Percentiles rank a stretch among this genome's conserved stretches.
phyloP scores from a whole-genome alignment of 495 filamentous ascomycete genomes.

The Neurospora sp. region DNA sequence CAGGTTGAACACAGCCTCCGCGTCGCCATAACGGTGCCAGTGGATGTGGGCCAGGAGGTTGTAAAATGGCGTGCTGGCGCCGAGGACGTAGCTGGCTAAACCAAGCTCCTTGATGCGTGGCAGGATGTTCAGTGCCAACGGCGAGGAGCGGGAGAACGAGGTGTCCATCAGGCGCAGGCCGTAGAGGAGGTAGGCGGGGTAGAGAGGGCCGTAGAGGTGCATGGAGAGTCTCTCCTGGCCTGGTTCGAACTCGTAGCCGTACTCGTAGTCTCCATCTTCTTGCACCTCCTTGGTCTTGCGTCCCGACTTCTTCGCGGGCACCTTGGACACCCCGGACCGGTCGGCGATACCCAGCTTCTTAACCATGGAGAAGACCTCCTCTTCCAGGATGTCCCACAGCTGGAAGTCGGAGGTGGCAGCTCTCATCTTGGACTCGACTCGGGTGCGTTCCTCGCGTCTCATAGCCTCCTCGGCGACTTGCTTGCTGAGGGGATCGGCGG shows the following conservation, averaged over 20 bases:
- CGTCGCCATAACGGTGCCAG: constrained; percentile 54
- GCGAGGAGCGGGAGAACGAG: constrained; percentile 48
- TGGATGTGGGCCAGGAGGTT: constrained; percentile 58
- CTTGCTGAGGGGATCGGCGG: constrained; percentile 6
- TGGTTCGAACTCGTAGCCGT: not conserved
- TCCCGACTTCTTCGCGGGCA: not conserved
- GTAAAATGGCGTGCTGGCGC: constrained; percentile 61
- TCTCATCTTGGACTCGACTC: constrained; percentile 40
- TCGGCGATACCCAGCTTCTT: constrained; percentile 25
- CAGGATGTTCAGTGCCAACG: constrained; percentile 51
- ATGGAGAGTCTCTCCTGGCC: constrained; percentile 27
- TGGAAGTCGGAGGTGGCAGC: constrained; percentile 50
- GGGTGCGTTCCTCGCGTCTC: constrained; percentile 27
- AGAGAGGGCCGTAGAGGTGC: constrained; percentile 53
- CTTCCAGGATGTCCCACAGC: constrained; percentile 62
- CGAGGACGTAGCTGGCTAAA: constrained; percentile 59
- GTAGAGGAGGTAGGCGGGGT: constrained; percentile 52
- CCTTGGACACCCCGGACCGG: not conserved
- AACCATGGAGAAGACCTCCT: constrained; percentile 58
- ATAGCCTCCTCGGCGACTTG: constrained; percentile 24
- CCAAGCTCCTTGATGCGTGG: constrained; percentile 64
- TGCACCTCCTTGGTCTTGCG: not conserved
- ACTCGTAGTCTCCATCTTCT: constrained; percentile 1
- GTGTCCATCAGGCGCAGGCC: constrained; percentile 55
- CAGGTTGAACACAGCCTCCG: constrained; percentile 48